These are phyloP conservation scores for Solanum appendiculatum DNA, from an alignment of 257 asterid species.

Conservation along the genomic window DNA sequence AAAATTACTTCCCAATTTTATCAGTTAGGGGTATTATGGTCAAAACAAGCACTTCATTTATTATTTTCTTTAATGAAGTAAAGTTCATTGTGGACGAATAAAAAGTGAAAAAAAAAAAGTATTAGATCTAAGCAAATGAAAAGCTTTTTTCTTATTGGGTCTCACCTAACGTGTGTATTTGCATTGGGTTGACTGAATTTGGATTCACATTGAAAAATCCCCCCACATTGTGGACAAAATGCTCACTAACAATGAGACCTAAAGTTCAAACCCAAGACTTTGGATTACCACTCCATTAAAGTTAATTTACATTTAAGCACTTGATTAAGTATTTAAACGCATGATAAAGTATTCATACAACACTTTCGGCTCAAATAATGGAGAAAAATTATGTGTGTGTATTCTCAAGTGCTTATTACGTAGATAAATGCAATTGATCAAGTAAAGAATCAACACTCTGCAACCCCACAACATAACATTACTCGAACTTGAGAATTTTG, in stretches of 20 bases:
- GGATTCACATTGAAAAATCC: not conserved
- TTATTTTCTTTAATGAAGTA: not conserved
- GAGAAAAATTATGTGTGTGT: not conserved
- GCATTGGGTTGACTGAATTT: not conserved
- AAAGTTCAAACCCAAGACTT: not conserved
- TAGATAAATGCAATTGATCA: not conserved
- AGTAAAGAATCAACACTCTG: not conserved
- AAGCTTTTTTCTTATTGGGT: not conserved
- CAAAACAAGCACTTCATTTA: no score
- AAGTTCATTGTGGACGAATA: not conserved
- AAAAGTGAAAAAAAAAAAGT: no score
- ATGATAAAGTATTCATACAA: not conserved
- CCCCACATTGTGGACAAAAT: not conserved
- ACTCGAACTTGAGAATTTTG: not conserved
- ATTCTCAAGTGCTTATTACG: not conserved
- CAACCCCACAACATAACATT: not conserved
- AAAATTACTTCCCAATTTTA: not conserved
- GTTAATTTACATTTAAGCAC: not conserved
- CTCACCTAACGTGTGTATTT: not conserved
- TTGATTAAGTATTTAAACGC: not conserved
- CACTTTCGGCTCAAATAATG: not conserved
- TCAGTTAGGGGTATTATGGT: not conserved
- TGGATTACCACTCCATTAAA: not conserved
- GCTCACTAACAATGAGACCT: not conserved
- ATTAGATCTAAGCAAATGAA: not conserved